Evolutionary conservation across 768 basidiomycete species (phyloP), one percentile per base, ranked within the genome.

Genomic region (Mycena latifolia): DNA sequence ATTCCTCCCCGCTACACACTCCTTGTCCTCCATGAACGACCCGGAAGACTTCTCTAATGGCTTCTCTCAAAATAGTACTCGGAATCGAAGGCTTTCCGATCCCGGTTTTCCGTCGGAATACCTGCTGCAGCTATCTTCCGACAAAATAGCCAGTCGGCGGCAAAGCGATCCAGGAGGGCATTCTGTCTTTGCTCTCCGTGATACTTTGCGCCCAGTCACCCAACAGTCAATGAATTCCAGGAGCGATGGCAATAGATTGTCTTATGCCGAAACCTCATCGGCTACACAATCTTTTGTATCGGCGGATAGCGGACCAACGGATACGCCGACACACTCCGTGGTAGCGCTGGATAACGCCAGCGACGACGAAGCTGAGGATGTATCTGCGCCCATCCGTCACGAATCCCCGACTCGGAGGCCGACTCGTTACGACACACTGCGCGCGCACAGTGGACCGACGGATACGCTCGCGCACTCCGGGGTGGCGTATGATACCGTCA

Each of bases 271-370:
- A 27, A 69, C 58, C 24, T 69, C 69, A 7, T 69, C 69, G 5
- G 69, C 69, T 15, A 66, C 69, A 11, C 69, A 69, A 14, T 69
- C 69, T 0, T 69, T 69, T 48, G 64, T 63, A 51, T 69, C 69
- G 18, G 29, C 66, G 48, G 56, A 66, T 15, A 66, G 43, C 20
- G 61, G 45, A 12, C 27, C 63, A 2, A 53, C 27, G 18, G 63
- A 55, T 15, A 69, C 69, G 14, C 56, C 61, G 3, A 66, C 55
- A 5, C 55, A 55, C 12, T 66, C 69, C 0, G 25, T 61, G 8
- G 57, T 35, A 3, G 69, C 63, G 10, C 41, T 65, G 20, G 31
- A 14, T 10, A 58, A 39, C 37, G 29, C 55, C 51, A 63, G 64
- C 57, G 69, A 69, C 9, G 43, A 39, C 1, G 63, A 65, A 28